Base-by-base conservation (phyloP, 1,284 basidiomycete species). In the Boletus subluridellus region DNA sequence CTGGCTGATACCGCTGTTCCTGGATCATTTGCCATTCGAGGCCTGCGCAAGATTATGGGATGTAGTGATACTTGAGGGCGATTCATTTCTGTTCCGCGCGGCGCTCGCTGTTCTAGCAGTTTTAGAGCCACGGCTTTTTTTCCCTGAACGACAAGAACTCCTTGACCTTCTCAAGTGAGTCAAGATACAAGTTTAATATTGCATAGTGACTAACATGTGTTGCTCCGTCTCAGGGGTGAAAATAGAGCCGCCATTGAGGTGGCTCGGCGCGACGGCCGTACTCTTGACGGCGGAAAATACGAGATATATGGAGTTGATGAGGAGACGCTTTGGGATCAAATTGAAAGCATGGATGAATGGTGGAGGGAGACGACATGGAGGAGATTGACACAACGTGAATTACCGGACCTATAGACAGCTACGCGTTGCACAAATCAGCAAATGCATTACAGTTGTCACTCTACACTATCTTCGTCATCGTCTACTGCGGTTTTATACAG, bases 331-430 rank as follows among this genome's bases (percentile, higher is more conserved):
- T 94, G 91, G 86, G 87, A 88, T 52, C 79, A 84, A 45, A 86
- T 94, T 39, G 81, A 87, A 60, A 79, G 79, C 53, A 87, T 95
- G 84, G 88, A 92, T 42, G 92, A 92, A 42, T 93, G 91, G 91
- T 97, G 95, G 94, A 92, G 86, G 69, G 93, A 95, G 69, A 90
- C 85, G 64, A 92, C 92, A 52, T 97, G 92, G 87, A 86, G 82
- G 61, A 80, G 94, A 60, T 75, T 97, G 58, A 86, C 94, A 63
- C 83, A 86, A 63, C 80, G 94, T 69, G 94, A 97, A 75, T 76
- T 96, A 67, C 94, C 94, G 12, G 94, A 97, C 76, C 65, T 90
- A 68, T 92, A 63, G 51, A 21, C 21, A 21, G 21, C 46, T 54
- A 61, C 44, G 12, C 39, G 26, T 28, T 11, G 35, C 15, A 55